Evolutionary conservation across 2,329 filamentous ascomycete species (phyloP).

Genomic region (Fusarium sp.): DNA sequence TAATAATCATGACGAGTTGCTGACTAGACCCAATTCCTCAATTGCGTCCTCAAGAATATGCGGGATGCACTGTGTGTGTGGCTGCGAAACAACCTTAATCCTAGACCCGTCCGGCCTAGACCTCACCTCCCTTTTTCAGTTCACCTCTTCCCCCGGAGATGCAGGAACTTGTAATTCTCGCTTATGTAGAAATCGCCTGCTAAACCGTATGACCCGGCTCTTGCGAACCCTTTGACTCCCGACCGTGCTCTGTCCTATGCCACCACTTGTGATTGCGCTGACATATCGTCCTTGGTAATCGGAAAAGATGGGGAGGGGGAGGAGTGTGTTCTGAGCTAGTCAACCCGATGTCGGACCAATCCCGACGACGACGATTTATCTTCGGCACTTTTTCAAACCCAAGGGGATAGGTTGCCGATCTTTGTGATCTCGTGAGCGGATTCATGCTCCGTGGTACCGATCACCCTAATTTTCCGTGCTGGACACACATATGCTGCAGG

Average conservation of each 20-base stretch:
- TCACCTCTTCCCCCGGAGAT: slow-evolving; percentile 41
- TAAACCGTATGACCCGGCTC: slow-evolving; percentile 39
- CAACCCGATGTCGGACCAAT: slow-evolving; percentile 45
- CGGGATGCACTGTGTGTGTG: slow-evolving; percentile 11
- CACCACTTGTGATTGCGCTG: slow-evolving; percentile 38
- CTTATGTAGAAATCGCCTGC: slow-evolving; percentile 33
- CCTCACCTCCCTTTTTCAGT: background rate
- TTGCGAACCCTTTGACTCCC: slow-evolving; percentile 5
- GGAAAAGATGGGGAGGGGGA: slow-evolving; percentile 15
- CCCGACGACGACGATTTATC: slow-evolving; percentile 34
- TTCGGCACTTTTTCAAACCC: slow-evolving; percentile 25
- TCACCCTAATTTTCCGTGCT: background rate
- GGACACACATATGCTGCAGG: slow-evolving; percentile 6
- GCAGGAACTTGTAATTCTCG: slow-evolving; percentile 18
- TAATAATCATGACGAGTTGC: slow-evolving; percentile 29
- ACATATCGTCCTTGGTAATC: slow-evolving; percentile 42
- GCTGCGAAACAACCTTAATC: slow-evolving; percentile 23
- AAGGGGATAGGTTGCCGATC: slow-evolving; percentile 32
- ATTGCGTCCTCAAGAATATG: slow-evolving; percentile 25
- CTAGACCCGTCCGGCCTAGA: background rate
- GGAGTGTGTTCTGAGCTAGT: background rate
- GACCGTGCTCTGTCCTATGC: slow-evolving; percentile 23
- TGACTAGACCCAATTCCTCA: slow-evolving; percentile 26
- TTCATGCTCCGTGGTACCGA: slow-evolving; percentile 18
- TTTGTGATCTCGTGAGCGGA: slow-evolving; percentile 35